Percentiles rank a stretch among this genome's conserved stretches.
These are phyloP conservation scores for Tardiomyces depauwii DNA, from an alignment of 1,139 yeast species.

Conservation along the genomic window DNA sequence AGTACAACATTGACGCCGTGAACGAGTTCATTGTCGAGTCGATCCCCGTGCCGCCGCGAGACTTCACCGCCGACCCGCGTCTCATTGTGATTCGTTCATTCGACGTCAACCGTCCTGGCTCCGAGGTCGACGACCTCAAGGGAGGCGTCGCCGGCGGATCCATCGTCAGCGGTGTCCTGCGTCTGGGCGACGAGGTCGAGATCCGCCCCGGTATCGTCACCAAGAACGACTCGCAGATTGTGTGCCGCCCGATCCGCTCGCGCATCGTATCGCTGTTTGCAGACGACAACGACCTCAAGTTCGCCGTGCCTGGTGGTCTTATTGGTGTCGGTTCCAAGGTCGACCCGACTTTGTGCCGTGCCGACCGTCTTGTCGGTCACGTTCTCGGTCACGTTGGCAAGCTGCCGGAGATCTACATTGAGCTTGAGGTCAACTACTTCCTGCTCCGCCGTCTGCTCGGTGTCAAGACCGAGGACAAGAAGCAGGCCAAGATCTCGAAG, in stretches of 20 bases:
- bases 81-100: constrained; percentile 96
- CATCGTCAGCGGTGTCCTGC: constrained; percentile 91
- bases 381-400: constrained; percentile 97
- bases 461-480: constrained; percentile 97
- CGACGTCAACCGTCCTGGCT: constrained; percentile 98
- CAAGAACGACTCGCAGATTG: constrained; percentile 81
- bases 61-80: constrained; percentile 86
- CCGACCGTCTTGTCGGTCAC: constrained; percentile 98
- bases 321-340: constrained; percentile 99
- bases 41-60: constrained; percentile 95
- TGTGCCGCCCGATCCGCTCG: constrained; percentile 92
- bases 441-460: constrained; percentile 93
- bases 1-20: constrained; percentile 97
- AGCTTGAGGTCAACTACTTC: constrained; percentile 95
- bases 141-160: constrained; percentile 99
- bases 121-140: constrained; percentile 91
- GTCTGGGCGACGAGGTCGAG: constrained; percentile 96
- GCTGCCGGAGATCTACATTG: constrained; percentile 91
- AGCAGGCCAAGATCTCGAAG: constrained; percentile 93
- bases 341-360: constrained; percentile 98
- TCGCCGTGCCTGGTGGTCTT: constrained; percentile 99
- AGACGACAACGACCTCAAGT: constrained; percentile 93
- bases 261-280: constrained; percentile 91
- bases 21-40: constrained; percentile 92
- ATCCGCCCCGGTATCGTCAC: constrained; percentile 98